These are phyloP conservation scores for Alternaria dauci DNA, from an alignment of 2,329 filamentous ascomycete species.

Conservation along the genomic window DNA sequence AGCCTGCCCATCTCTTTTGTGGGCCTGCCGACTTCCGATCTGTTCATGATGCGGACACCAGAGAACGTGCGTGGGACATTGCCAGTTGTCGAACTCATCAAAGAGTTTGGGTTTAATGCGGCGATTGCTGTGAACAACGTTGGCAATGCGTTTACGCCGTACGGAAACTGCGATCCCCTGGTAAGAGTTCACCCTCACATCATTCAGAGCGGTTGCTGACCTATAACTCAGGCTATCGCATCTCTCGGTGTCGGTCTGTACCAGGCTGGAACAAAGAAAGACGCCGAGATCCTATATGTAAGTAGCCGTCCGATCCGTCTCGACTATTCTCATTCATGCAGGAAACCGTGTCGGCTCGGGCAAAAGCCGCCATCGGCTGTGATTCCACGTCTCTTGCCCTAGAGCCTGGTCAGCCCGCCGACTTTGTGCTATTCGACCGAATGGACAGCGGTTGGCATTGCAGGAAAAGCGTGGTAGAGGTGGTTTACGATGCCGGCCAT, in stretches of 20 bases:
- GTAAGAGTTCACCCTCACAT: slow-evolving; percentile 30
- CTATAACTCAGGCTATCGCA: slow-evolving; percentile 4
- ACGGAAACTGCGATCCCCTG: slow-evolving; percentile 72
- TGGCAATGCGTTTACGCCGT: slow-evolving; percentile 77
- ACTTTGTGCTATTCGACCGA: slow-evolving; percentile 55
- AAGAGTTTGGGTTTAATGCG: slow-evolving; percentile 64
- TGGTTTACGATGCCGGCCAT: slow-evolving; percentile 56
- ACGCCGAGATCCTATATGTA: slow-evolving; percentile 67
- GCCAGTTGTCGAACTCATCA: slow-evolving; percentile 67
- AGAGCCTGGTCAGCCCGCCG: slow-evolving; percentile 49
- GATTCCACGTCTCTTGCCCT: slow-evolving; percentile 41
- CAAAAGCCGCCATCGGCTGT: slow-evolving; percentile 54
- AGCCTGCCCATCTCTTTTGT: slow-evolving; percentile 71
- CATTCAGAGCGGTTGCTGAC: neutral
- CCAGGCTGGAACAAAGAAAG: slow-evolving; percentile 68
- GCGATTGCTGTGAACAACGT: slow-evolving; percentile 75
- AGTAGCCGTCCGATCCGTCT: slow-evolving; percentile 36
- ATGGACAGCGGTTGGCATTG: slow-evolving; percentile 52
- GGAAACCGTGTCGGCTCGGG: slow-evolving; percentile 59
- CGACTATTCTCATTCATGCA: slow-evolving; percentile 39
- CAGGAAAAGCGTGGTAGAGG: slow-evolving; percentile 53
- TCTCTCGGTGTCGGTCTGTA: slow-evolving; percentile 70
- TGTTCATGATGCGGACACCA: slow-evolving; percentile 73
- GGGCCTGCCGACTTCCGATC: slow-evolving; percentile 73
- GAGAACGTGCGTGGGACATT: slow-evolving; percentile 65